Evolutionary conservation across 2,329 filamentous ascomycete genomes (phyloP).

Genomic region (Pseudogymnoascus sp.): DNA sequence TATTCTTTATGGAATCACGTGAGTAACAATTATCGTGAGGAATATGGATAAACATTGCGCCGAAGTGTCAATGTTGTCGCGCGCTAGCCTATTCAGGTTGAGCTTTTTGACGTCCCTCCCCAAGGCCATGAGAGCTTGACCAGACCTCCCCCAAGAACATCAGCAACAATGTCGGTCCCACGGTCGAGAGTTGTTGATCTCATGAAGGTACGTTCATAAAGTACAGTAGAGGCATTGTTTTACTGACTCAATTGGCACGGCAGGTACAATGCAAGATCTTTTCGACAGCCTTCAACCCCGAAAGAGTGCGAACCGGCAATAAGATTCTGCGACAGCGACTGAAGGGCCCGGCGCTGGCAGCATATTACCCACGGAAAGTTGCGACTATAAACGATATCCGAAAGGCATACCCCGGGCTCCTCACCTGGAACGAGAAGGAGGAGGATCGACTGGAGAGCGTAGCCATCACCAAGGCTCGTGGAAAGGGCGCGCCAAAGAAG

Average conservation of each 20-base stretch:
- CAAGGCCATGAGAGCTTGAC: slow-evolving; percentile 1
- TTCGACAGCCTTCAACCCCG: slow-evolving; percentile 82
- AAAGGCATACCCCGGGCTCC: slow-evolving; percentile 51
- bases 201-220: slow-evolving; percentile 55
- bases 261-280: slow-evolving; percentile 90
- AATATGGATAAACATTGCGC: not conserved
- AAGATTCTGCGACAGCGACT: slow-evolving; percentile 86
- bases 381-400: slow-evolving; percentile 60
- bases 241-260: slow-evolving; percentile 18
- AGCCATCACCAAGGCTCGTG: slow-evolving; percentile 63
- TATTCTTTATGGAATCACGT: not conserved
- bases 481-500: slow-evolving; percentile 86
- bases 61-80: not conserved
- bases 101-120: slow-evolving; percentile 7
- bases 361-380: slow-evolving; percentile 78
- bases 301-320: slow-evolving; percentile 74
- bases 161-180: slow-evolving; percentile 51
- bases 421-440: slow-evolving; percentile 66
- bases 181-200: slow-evolving; percentile 59
- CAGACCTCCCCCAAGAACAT: slow-evolving; percentile 10
- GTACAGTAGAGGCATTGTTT: not conserved
- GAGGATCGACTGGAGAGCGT: slow-evolving; percentile 72
- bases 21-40: slow-evolving; percentile 4
- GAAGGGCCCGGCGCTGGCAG: slow-evolving; percentile 69
- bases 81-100: slow-evolving; percentile 7